These are phyloP conservation scores for Podospora pseudoanserina DNA, from an alignment of 495 filamentous ascomycete species.

Conservation along the genomic window DNA sequence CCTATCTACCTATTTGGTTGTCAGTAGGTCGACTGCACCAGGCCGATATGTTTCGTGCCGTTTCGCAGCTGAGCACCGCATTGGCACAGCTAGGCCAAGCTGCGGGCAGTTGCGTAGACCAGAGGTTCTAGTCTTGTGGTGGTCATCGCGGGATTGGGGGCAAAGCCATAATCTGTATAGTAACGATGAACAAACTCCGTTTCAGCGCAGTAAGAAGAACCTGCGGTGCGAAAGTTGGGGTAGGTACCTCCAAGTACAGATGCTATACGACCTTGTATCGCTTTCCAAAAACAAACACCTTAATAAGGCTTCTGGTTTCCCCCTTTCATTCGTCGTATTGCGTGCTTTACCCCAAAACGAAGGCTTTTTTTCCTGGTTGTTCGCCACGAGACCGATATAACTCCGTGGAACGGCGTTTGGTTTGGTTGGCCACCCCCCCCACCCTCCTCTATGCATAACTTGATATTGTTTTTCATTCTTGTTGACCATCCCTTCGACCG, in stretches of 20 bases:
- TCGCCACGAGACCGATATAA: background rate
- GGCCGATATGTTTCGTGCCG: background rate
- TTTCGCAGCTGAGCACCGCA: background rate
- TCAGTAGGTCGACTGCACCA: background rate
- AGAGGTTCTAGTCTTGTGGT: background rate
- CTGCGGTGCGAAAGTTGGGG: background rate
- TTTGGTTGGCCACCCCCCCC: background rate
- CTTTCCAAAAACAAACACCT: background rate
- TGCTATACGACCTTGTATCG: background rate
- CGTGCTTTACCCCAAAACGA: background rate
- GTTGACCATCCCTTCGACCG: background rate
- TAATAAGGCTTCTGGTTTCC: background rate
- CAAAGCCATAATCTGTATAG: background rate
- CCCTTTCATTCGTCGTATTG: background rate
- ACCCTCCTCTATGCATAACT: background rate
- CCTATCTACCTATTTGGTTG: background rate
- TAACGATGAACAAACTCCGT: background rate
- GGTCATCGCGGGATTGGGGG: background rate
- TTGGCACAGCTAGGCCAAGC: background rate
- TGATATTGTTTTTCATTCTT: background rate
- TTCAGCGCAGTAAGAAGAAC: background rate
- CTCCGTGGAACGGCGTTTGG: background rate
- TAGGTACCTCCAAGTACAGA: background rate
- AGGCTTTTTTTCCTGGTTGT: background rate
- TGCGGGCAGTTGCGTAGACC: background rate